Base-by-base conservation (phyloP, 1,284 basidiomycete species). In the Sanghuangporus sanghuang region DNA sequence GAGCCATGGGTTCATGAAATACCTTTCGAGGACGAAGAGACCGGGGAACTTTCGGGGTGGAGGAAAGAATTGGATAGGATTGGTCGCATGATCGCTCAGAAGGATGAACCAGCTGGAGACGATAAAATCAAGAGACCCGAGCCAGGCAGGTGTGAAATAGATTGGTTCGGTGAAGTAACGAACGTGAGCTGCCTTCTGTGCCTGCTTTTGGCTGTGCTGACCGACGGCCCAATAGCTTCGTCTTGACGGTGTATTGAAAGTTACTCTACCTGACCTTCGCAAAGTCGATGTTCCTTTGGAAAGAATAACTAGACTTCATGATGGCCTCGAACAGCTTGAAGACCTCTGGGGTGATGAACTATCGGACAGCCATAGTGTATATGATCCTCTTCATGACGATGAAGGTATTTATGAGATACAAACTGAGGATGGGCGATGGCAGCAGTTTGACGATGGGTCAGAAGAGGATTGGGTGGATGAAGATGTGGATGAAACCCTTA, bases 151-250 rank as follows among this genome's bases (percentile, higher is more conserved):
- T 73, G 75, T 16, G 21, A 18, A 7, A 70, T 89, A 23, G 74
- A 79, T 57, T 93, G 90, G 90, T 82, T 92, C 61, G 90, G 91
- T 11, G 89, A 93, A 75, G 89, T 93, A n/a, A 81, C 81, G 6
- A 80, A 83, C 69, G 90, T 91, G 75, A 64, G 86, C 77, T 53
- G 50, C 68, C 27, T 32, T 60, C 49, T 63, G 50, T 32, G n/a
- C 40, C 64, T 62, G 23, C 11, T 52, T 64, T 3, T 27, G 53
- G 49, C 53, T 39, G 12, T 23, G 38, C 21, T 56, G 16, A 66
- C 44, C 35, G 16, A 60, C n/a, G 40, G 46, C 21, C 52, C 12
- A 16, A 2, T 67, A 92, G 90, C 78, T 93, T n/a, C 78, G 81
- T 62, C 75, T 88, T 35, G 84, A 92, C 65, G 90, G 91, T 14